phyloP scores from a whole-genome alignment of 2,329 filamentous ascomycete genomes.

The Fusarium foetens region DNA sequence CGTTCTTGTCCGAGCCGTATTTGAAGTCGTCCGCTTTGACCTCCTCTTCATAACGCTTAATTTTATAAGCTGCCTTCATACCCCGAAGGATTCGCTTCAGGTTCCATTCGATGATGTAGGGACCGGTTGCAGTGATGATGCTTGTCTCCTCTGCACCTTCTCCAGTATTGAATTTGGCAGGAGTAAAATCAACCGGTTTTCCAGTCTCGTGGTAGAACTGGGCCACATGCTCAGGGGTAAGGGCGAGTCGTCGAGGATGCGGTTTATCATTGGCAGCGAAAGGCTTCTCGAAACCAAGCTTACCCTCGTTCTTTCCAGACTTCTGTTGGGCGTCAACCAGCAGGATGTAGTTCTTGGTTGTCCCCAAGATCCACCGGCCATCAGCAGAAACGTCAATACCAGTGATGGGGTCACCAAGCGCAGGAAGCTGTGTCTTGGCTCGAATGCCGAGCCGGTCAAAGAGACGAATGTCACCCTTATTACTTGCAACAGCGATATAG shows the following conservation, averaged over 20 bases:
- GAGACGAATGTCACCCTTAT: conserved; percentile 96
- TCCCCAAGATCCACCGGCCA: conserved; percentile 94
- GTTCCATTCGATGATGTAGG: conserved; percentile 97
- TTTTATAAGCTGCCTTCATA: conserved; percentile 88
- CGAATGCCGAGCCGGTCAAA: conserved; percentile 97
- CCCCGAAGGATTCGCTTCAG: conserved; percentile 87
- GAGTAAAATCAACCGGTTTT: conserved; percentile 85
- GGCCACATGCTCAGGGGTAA: conserved; percentile 91
- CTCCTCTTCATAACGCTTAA: conserved; percentile 94
- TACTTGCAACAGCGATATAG: conserved; percentile 95
- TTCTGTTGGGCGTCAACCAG: conserved; percentile 93
- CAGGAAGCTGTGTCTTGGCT: conserved; percentile 96
- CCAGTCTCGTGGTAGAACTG: conserved; percentile 98
- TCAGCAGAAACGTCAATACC: conserved; percentile 96
- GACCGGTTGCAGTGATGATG: conserved; percentile 95
- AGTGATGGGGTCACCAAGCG: conserved; percentile 92
- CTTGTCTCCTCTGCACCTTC: conserved; percentile 84
- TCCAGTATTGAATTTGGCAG: conserved; percentile 93
- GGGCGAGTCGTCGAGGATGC: conserved; percentile 86
- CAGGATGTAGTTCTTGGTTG: conserved; percentile 92
- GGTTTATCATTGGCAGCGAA: conserved; percentile 95
- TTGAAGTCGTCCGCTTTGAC: conserved; percentile 99
- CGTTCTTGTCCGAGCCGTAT: conserved; percentile 95
- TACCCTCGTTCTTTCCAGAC: conserved; percentile 94
- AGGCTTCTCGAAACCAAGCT: conserved; percentile 94